phyloP scores from a whole-genome alignment of 140 eudicot species.

The Stevia rebaudiana region DNA sequence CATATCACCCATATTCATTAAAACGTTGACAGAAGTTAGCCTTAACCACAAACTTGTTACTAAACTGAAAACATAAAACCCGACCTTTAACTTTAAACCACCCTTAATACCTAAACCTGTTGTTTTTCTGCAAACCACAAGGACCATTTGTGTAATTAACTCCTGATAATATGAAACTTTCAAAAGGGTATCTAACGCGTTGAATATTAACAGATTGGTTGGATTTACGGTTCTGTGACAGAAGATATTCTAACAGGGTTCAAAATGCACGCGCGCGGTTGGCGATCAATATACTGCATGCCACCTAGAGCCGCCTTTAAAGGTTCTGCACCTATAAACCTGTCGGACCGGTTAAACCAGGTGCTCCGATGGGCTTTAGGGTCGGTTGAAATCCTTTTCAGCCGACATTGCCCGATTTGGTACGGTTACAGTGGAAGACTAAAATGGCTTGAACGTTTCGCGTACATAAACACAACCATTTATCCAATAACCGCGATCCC shows the following conservation, averaged over 20 bases:
- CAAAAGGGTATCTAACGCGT: not conserved
- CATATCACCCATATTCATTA: too few species aligned
- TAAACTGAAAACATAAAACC: too few species aligned
- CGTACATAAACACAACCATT: slow-evolving; percentile 73
- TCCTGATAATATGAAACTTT: not conserved
- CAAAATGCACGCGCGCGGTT: slow-evolving; percentile 89
- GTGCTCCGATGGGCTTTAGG: slow-evolving; percentile 94
- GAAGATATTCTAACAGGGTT: slow-evolving; percentile 92
- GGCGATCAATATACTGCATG: slow-evolving; percentile 88
- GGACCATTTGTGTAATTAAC: not conserved
- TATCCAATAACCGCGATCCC: slow-evolving; percentile 75
- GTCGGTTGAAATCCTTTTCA: slow-evolving; percentile 74
- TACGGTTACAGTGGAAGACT: slow-evolving; percentile 71
- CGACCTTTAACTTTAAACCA: too few species aligned
- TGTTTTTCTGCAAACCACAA: too few species aligned
- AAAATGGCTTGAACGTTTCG: slow-evolving; percentile 85
- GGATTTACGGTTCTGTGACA: slow-evolving; percentile 86
- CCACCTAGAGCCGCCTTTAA: slow-evolving; percentile 70
- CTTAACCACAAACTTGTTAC: too few species aligned
- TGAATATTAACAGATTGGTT: slow-evolving; percentile 61
- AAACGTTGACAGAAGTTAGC: too few species aligned
- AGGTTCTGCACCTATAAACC: slow-evolving; percentile 87
- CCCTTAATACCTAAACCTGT: too few species aligned
- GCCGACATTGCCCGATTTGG: slow-evolving; percentile 90
- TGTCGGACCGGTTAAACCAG: slow-evolving; percentile 82